Conservation (phyloP, 208 protist genomes). For the Zelonia costaricensis region DNA sequence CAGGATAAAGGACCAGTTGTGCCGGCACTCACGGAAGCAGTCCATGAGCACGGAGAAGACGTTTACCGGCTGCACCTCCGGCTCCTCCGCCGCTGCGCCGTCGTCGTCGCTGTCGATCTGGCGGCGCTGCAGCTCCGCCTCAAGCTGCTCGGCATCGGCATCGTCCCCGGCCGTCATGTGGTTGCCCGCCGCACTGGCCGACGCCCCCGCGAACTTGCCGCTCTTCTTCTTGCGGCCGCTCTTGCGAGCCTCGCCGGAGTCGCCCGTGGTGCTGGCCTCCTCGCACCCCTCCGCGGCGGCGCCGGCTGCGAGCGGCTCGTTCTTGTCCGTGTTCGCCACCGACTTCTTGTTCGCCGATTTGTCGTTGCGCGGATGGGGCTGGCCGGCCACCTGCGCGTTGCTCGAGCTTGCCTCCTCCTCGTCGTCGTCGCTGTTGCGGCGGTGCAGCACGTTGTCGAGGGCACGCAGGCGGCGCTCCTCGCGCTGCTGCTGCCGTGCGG, state of each 20-base stretch:
- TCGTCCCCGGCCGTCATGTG: neutral
- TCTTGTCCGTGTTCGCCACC: neutral
- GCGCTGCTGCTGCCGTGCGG: slow-evolving; percentile 36
- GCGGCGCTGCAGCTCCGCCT: no score
- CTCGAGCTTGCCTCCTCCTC: neutral
- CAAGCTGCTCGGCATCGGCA: neutral
- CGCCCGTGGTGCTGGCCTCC: slow-evolving; percentile 3
- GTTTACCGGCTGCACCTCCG: slow-evolving; percentile 57
- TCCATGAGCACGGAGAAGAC: slow-evolving; percentile 72
- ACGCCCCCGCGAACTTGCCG: neutral
- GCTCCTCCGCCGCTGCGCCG: slow-evolving; percentile 13
- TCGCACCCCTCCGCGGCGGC: neutral
- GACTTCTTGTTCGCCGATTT: no score
- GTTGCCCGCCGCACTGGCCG: neutral
- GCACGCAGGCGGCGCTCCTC: slow-evolving; percentile 39
- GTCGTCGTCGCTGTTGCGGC: slow-evolving; percentile 13
- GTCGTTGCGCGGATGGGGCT: neutral
- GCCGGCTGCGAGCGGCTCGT: slow-evolving; percentile 1
- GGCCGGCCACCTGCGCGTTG: neutral
- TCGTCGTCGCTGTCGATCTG: no score
- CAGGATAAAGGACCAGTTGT: slow-evolving; percentile 60
- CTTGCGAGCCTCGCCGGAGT: neutral
- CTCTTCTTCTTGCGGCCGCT: slow-evolving; percentile 6
- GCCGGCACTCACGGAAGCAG: slow-evolving; percentile 44
- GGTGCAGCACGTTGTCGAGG: slow-evolving; percentile 19